Base-by-base conservation (phyloP, 805 yeast species). In the Kluyveromyces nonfermentans region DNA sequence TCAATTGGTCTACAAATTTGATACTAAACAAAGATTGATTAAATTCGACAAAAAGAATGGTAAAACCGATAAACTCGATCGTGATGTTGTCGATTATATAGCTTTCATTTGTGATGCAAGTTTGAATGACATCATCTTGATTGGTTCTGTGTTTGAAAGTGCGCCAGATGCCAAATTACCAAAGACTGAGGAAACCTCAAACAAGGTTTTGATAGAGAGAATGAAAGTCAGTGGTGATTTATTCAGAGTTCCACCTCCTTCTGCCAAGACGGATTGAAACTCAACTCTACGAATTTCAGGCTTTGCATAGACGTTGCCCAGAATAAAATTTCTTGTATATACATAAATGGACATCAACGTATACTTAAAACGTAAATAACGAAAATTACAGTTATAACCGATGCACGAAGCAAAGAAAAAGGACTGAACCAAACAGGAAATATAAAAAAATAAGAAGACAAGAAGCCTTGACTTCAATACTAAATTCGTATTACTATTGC, bases 121-220 rank as follows among this genome's bases (percentile, higher is more conserved):
- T 44, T 64, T 80, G 44, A 68, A 81, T 54, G 69, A 75, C 45
- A 67, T 78, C 46, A 67, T 74, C 21, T 61, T 85, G 52, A 76
- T 85, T 46, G 86, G 86, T 35, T 71, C 84, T 34, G 70, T 80
- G 37, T 81, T 86, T 62, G 85, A 85, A 59, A 70, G 74, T 48
- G 60, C 65, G 48, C 71, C 74, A 12, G 55, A 52, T 17, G 75
- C 70, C 45, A 63, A 60, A 49, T 54, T 69, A 33, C 63, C 65
- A 5, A 49, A 44, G 37, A 46, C 46, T 32, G 49, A 50, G 42
- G 56, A 53, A 35, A 56, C 51, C 21, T 51, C 54, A 33, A 57
- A 53, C 31, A 53, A 57, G 40, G 42, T 48, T 7, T 54, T 63
- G 15, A 46, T 60, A 16, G 50, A 51, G 16, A 56, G 57, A 40